A percentile compares a stretch with the other conserved stretches of the same genome.
Evolutionary conservation across 139 green algal species (phyloP).

Genomic region (Coccomyxa sp.): DNA sequence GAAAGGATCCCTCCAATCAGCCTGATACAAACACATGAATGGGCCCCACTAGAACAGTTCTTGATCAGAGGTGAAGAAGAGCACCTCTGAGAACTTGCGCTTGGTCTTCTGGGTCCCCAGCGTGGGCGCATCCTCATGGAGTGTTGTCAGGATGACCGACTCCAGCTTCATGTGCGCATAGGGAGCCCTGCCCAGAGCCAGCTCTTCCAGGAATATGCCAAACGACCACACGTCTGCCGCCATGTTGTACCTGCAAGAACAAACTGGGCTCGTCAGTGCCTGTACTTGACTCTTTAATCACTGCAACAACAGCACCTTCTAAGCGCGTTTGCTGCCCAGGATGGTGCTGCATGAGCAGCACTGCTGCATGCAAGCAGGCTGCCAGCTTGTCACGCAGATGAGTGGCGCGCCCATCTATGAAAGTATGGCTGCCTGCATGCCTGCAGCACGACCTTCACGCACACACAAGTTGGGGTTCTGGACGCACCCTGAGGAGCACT

Average conservation of each 20-base stretch:
- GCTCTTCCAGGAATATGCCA: constrained; percentile 25
- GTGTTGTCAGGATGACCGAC: background rate
- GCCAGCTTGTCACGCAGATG: background rate
- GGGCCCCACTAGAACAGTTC: too few relatives aligned
- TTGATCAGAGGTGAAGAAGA: background rate
- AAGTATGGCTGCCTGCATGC: background rate
- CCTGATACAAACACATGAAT: too few relatives aligned
- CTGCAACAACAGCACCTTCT: background rate
- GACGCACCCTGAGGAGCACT: constrained; percentile 27
- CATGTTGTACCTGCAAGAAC: constrained; percentile 12
- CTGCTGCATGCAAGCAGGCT: background rate
- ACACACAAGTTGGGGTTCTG: background rate
- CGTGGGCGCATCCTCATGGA: constrained; percentile 1
- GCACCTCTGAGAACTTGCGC: constrained; percentile 4
- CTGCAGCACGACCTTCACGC: background rate
- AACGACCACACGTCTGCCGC: constrained; percentile 26
- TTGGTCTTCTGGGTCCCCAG: background rate
- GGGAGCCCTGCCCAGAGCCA: constrained; percentile 16
- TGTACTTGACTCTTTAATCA: background rate
- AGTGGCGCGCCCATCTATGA: background rate
- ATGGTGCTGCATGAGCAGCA: background rate
- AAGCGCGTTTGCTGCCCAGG: background rate
- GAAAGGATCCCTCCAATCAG: too few relatives aligned
- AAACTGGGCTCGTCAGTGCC: background rate
- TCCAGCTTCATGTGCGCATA: constrained; percentile 10